These are phyloP conservation scores for Melanogaster broomeanus DNA, from an alignment of 768 basidiomycete species.

Conservation along the genomic window DNA sequence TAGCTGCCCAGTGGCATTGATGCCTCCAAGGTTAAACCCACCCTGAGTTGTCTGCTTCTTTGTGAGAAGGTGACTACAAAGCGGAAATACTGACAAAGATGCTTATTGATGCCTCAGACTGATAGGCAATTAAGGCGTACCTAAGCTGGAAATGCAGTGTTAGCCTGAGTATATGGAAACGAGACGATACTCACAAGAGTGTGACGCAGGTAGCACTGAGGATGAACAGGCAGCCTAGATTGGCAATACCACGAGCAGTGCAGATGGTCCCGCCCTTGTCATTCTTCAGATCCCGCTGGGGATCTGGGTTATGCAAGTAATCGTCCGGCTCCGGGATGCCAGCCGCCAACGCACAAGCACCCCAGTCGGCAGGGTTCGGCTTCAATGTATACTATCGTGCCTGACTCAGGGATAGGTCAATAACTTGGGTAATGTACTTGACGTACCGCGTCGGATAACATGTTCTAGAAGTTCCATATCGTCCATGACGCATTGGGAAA, in stretches of 20 bases:
- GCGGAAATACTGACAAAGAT: slow-evolving; percentile 44
- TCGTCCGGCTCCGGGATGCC: slow-evolving; percentile 60
- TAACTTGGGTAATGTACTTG: background rate
- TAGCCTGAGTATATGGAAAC: background rate
- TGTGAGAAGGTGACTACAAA: slow-evolving; percentile 47
- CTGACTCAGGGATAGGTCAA: background rate
- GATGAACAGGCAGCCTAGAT: slow-evolving; percentile 65
- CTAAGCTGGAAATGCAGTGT: slow-evolving; percentile 3
- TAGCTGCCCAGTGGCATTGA: slow-evolving; percentile 71
- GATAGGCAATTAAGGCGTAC: background rate
- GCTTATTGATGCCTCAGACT: background rate
- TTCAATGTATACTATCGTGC: slow-evolving; percentile 38
- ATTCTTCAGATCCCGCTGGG: slow-evolving; percentile 50
- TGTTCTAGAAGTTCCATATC: slow-evolving; percentile 18
- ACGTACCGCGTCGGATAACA: slow-evolving; percentile 27
- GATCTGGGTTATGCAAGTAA: slow-evolving; percentile 64
- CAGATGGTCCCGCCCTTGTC: slow-evolving; percentile 61
- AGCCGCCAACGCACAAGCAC: slow-evolving; percentile 44
- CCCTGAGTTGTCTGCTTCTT: slow-evolving; percentile 42
- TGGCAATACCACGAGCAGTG: slow-evolving; percentile 62
- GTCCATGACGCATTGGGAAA: background rate
- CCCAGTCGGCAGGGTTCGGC: slow-evolving; percentile 50
- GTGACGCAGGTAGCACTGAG: slow-evolving; percentile 49
- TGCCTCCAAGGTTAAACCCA: slow-evolving; percentile 75
- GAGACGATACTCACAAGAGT: slow-evolving; percentile 51